Conservation (phyloP, 2,329 filamentous ascomycete genomes). For the Penicillium sumatraense region DNA sequence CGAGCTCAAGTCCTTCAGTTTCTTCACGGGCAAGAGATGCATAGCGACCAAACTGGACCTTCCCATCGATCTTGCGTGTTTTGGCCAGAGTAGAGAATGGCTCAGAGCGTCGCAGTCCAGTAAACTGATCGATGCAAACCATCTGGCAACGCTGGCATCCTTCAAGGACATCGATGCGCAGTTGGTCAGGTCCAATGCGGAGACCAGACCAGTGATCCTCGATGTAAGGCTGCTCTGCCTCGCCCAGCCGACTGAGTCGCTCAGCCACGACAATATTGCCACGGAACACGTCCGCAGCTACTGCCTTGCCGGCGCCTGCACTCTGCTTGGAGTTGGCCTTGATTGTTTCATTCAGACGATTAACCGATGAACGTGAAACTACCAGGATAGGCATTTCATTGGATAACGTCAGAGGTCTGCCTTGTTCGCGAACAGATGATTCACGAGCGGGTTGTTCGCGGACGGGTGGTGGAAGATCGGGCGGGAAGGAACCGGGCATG, state of each 20-base stretch:
- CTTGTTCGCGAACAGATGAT: slow-evolving; percentile 7
- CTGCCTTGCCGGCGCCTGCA: slow-evolving; percentile 51
- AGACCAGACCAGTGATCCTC: slow-evolving; percentile 80
- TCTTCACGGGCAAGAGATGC: slow-evolving; percentile 49
- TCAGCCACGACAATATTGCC: slow-evolving; percentile 81
- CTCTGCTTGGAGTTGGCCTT: slow-evolving; percentile 60
- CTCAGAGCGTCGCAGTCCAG: slow-evolving; percentile 76
- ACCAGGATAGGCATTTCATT: slow-evolving; percentile 94
- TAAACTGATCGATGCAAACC: slow-evolving; percentile 90
- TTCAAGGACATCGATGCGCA: slow-evolving; percentile 67
- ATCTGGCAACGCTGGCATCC: slow-evolving; percentile 91
- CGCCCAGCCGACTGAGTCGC: slow-evolving; percentile 47
- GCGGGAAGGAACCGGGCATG: slow-evolving; percentile 61
- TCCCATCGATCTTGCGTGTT: slow-evolving; percentile 79
- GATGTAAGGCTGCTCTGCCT: slow-evolving; percentile 65
- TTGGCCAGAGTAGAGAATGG: slow-evolving; percentile 88
- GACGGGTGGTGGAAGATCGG: slow-evolving; percentile 53
- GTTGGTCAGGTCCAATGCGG: slow-evolving; percentile 59
- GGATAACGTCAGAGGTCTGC: slow-evolving; percentile 71
- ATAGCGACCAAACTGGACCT: slow-evolving; percentile 89
- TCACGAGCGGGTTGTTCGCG: slow-evolving; percentile 49
- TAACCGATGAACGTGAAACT: slow-evolving; percentile 79
- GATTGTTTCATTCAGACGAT: slow-evolving; percentile 76
- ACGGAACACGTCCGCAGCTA: slow-evolving; percentile 77
- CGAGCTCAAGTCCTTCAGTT: slow-evolving; percentile 17